Base-by-base conservation (phyloP, 1,284 basidiomycete genomes). In the Puccinia horiana region DNA sequence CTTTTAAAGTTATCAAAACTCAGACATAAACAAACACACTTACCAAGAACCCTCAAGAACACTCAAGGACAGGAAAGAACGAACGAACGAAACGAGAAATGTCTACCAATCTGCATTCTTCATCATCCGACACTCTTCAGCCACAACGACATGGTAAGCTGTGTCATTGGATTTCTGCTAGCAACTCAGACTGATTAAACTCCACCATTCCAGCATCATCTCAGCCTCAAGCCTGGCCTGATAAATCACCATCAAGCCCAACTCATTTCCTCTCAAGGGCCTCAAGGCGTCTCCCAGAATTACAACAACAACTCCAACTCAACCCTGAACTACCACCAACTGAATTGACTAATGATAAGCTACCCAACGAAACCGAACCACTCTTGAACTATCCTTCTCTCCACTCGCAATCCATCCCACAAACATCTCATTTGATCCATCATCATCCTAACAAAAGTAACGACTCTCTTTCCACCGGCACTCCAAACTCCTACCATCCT, bases 251-350 rank as follows among this genome's bases (percentile, higher is more conserved):
- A 4, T 61, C 58, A 61, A 61, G 58, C 20, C 78, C 78, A 0
- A 80, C 49, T 44, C 78, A 80, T 61, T 80, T 80, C 78, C 76
- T 77, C 12, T 77, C 76, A 16, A 56, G 78, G 29, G 78, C 69
- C 42, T 80, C 78, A 26, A 70, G 69, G 37, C 67, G 69, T 49
- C 69, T 80, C 12, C 65, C 78, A 58, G 78, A 80, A 80, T 37
- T 80, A 20, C 78, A 80, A 26, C 78, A 73, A 26, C 78, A 80
- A 16, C 44, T 80, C 23, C 47, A 80, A 37, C 78, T 80, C 23
- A 80, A 72, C n/a, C 78, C 78, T 29, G 78, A 80, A 52, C 47
- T 73, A 73, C 23, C 70, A 26, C n/a, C 75, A 0, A 67, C 44
- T 29, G 76, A 78, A 32, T n/a, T n/a, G 20, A 5, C 35, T 11